These are phyloP conservation scores for Magnolia sinica DNA, from an alignment of 164 flowering plant species.

Conservation along the genomic window DNA sequence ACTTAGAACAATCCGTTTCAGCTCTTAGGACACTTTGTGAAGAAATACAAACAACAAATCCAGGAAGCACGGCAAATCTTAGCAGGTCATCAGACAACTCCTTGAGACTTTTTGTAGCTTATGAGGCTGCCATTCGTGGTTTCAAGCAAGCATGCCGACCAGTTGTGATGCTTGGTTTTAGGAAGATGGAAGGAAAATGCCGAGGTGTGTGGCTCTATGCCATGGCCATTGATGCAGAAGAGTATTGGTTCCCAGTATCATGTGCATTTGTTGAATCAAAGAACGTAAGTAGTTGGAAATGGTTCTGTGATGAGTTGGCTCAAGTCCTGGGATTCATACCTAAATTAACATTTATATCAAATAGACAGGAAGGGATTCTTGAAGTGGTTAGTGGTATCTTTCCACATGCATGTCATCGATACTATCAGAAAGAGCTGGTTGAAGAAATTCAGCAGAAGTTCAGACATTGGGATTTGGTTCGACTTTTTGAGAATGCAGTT, in stretches of 20 bases:
- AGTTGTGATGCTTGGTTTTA: not conserved
- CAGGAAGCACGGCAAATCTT: not conserved
- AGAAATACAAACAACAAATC: not conserved
- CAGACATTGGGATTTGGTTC: not conserved
- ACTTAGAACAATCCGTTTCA: not conserved
- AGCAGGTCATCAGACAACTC: not conserved
- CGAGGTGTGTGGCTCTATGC: not conserved
- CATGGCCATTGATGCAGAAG: not conserved
- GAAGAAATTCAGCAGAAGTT: not conserved
- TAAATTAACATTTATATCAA: not conserved
- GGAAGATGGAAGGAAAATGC: not conserved
- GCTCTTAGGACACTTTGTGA: not conserved
- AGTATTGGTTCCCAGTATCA: not conserved
- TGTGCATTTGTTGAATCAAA: not conserved
- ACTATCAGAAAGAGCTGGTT: not conserved
- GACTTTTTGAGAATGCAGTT: not conserved
- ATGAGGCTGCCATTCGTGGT: not conserved
- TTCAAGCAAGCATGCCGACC: not conserved
- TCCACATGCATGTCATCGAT: not conserved
- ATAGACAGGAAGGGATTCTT: not conserved
- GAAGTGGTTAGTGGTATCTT: not conserved
- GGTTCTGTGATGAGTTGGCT: conserved; percentile 1
- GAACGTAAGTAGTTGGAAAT: not conserved
- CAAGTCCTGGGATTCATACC: not conserved
- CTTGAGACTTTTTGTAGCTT: not conserved